Conservation (phyloP, 768 basidiomycete genomes). For the Lenzites betulinus region DNA sequence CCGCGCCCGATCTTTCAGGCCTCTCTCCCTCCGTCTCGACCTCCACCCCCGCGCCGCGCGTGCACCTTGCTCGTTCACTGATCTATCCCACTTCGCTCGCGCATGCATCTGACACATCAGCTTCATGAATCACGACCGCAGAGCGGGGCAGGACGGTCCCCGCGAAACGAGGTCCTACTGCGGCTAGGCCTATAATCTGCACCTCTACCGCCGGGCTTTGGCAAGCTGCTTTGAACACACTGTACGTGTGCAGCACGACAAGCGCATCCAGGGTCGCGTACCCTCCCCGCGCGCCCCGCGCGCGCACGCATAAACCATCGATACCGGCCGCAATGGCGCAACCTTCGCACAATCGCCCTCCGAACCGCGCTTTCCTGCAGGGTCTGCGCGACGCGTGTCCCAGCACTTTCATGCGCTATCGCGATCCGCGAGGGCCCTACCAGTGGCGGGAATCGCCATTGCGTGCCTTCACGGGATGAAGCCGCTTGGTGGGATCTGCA, state of each 20-base stretch:
- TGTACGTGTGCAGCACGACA: background rate
- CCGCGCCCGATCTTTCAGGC: background rate
- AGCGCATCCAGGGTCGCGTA: background rate
- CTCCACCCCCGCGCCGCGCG: no score
- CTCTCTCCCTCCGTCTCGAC: background rate
- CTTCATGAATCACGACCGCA: background rate
- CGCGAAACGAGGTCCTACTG: background rate
- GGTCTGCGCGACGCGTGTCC: background rate
- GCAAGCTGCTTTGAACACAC: no score
- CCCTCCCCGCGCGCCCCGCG: no score
- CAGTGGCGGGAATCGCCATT: no score
- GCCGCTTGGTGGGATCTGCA: background rate
- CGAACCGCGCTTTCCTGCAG: background rate
- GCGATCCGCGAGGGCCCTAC: no score
- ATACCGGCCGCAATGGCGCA: background rate
- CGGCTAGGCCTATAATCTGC: background rate
- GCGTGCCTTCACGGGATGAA: no score
- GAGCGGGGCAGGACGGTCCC: background rate
- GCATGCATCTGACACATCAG: background rate
- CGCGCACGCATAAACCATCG: background rate
- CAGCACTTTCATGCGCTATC: background rate
- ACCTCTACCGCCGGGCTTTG: background rate
- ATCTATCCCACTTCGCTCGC: background rate
- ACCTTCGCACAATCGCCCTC: background rate
- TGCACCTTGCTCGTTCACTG: background rate